phyloP scores from a whole-genome alignment of 1,284 basidiomycete genomes.

The Rhodotorula sp. region DNA sequence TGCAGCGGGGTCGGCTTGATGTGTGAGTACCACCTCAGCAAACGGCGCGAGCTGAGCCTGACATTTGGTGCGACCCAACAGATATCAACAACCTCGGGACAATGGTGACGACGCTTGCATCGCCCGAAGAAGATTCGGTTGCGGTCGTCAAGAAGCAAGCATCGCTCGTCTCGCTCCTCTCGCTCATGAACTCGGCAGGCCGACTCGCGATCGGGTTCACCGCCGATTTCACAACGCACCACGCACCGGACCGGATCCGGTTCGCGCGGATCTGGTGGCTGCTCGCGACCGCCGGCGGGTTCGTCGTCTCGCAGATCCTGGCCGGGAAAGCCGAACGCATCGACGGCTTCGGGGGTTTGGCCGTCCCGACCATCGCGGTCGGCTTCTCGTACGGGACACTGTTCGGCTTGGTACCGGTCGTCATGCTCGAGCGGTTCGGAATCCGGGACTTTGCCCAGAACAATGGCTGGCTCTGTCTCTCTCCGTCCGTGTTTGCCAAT shows the following conservation, averaged over 20 bases:
- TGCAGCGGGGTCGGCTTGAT: conserved; percentile 31
- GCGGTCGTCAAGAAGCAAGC: conserved; percentile 6
- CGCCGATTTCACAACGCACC: conserved; percentile 22
- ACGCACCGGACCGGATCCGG: conserved; percentile 5
- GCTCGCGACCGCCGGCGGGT: conserved; percentile 21
- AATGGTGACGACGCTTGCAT: conserved; percentile 17
- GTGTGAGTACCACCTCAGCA: conserved; percentile 3
- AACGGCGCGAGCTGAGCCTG: neutral
- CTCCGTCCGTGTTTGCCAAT: conserved; percentile 22
- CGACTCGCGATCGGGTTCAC: conserved; percentile 24
- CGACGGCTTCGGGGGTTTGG: conserved; percentile 7
- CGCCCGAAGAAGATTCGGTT: neutral
- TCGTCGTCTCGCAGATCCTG: conserved; percentile 29
- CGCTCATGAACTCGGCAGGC: conserved; percentile 24
- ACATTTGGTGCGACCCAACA: neutral
- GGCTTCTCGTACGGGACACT: conserved; percentile 31
- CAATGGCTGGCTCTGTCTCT: conserved; percentile 19
- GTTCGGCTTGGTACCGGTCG: conserved; percentile 25
- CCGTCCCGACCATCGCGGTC: conserved; percentile 17
- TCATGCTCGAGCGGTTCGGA: conserved; percentile 36
- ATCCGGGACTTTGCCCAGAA: conserved; percentile 12
- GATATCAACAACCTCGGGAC: conserved; percentile 36
- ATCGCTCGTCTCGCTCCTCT: conserved; percentile 30
- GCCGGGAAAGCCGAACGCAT: conserved; percentile 13
- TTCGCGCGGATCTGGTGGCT: conserved; percentile 33